These are phyloP conservation scores for Paramecium bursaria DNA, from an alignment of 73 alveolate genomes.

Conservation along the genomic window DNA sequence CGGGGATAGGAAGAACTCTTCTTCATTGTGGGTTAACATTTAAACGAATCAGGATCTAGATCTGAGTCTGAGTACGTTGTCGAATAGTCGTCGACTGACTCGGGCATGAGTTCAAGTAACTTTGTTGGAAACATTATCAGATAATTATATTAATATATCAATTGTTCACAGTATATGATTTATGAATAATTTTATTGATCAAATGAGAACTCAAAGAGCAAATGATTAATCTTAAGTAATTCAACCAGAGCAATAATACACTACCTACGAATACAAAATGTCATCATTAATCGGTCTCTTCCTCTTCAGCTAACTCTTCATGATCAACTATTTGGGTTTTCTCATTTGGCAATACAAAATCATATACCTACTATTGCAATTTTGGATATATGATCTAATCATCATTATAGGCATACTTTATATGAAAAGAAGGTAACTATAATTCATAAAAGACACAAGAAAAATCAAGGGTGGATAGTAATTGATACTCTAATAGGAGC, in stretches of 20 bases:
- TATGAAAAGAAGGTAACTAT: background rate
- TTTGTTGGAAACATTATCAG: too few species aligned
- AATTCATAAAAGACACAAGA: too few species aligned
- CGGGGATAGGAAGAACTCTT: slow-evolving; percentile 61
- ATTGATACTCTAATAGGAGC: slow-evolving; percentile 42
- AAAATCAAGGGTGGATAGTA: too few species aligned
- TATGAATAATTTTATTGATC: background rate
- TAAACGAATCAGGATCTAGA: too few species aligned
- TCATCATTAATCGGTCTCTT: background rate
- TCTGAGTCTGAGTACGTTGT: too few species aligned
- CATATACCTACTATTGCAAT: background rate
- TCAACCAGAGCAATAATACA: background rate
- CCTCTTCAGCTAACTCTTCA: too few species aligned
- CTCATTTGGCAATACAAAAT: background rate
- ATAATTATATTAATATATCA: too few species aligned
- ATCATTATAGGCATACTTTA: background rate
- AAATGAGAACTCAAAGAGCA: too few species aligned
- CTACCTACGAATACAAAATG: background rate
- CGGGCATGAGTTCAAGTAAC: too few species aligned
- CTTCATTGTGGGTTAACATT: slow-evolving; percentile 53
- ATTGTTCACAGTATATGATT: too few species aligned
- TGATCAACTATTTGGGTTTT: background rate
- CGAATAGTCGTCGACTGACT: too few species aligned
- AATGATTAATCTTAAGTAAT: background rate
- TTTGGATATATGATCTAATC: background rate